Conservation (phyloP, 768 basidiomycete species). For the Russula griseocarnosa region DNA sequence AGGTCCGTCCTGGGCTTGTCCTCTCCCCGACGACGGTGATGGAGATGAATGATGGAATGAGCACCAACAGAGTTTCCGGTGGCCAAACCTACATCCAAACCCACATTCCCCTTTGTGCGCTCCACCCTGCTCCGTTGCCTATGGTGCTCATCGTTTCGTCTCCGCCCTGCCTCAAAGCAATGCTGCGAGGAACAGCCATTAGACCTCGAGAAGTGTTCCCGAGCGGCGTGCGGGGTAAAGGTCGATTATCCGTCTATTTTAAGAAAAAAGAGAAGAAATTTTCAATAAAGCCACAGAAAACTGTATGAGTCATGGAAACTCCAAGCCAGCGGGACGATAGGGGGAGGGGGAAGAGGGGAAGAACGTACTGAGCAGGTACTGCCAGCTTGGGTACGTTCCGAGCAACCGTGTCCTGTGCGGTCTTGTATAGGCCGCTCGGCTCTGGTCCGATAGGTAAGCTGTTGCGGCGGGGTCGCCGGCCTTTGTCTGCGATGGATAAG, state of each 20-base stretch:
- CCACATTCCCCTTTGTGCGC: neutral
- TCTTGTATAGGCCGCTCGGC: slow-evolving; percentile 21
- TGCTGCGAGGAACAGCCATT: neutral
- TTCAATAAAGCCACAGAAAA: neutral
- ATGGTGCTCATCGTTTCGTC: neutral
- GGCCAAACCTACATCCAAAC: neutral
- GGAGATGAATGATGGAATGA: neutral
- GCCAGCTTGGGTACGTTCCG: slow-evolving; percentile 17
- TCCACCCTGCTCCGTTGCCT: neutral
- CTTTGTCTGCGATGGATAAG: slow-evolving; percentile 17
- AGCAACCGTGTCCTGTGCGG: slow-evolving; percentile 16
- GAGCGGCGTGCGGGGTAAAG: slow-evolving; percentile 4
- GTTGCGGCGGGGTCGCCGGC: slow-evolving; percentile 11
- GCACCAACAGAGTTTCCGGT: neutral
- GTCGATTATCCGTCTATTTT: slow-evolving; percentile 1
- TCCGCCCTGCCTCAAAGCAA: neutral
- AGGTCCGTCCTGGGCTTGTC: neutral
- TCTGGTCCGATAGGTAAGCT: slow-evolving; percentile 11
- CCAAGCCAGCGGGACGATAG: neutral
- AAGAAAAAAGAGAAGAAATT: neutral
- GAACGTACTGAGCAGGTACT: slow-evolving; percentile 12
- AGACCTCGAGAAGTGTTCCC: neutral
- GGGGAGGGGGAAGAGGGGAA: neutral
- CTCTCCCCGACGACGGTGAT: neutral
- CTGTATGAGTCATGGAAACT: neutral